Evolutionary conservation across 345 rosid species (phyloP), one percentile per base, ranked within the genome.

Genomic region (Melastoma malabathricum): DNA sequence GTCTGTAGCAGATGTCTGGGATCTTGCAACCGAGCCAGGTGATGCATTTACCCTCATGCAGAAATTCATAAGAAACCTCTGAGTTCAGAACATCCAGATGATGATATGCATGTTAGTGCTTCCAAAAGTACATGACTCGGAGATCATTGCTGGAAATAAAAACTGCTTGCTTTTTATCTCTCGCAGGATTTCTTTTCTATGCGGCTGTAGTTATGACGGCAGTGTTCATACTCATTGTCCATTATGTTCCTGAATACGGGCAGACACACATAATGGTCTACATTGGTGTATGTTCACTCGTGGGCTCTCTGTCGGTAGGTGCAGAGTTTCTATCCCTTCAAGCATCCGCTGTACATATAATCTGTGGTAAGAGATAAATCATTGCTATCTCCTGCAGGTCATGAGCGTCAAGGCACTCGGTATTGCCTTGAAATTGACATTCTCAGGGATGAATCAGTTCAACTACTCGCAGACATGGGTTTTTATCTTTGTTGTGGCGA

Each of bases 21-120:
- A 77, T 68, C 98, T 87, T 73, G 98, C 98, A 41, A 92, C 96
- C 3, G 98, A 87, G 72, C 98, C 98, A 69, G 98, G 98, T 90
- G 27, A 15, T 15, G 58, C 10, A 15, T 55, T 44, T 55, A 41
- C 39, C 41, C 34, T 55, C 15, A 5, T 15, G 1, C 13, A 18
- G 45, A 43, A 44, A 27, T 43, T 43, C 6, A 34, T 44, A n/a
- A 6, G 31, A 17, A 4, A 34, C 41, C 41, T 34, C 41, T 12
- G 12, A 34, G 41, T 34, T 6, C 41, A 34, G 12, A 34, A 34
- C 19, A 17, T 51, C 20, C 29, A 27, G n/a, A 29, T 17, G 13
- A 20, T 10, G 0, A 1, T 50, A 23, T 43, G 38, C n/a, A 23
- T 47, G 14, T 15, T 1, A 45, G 12, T 22, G 12, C 50, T 16